Conservation (phyloP, 495 filamentous ascomycete genomes). For the Chaetomium tenue region DNA sequence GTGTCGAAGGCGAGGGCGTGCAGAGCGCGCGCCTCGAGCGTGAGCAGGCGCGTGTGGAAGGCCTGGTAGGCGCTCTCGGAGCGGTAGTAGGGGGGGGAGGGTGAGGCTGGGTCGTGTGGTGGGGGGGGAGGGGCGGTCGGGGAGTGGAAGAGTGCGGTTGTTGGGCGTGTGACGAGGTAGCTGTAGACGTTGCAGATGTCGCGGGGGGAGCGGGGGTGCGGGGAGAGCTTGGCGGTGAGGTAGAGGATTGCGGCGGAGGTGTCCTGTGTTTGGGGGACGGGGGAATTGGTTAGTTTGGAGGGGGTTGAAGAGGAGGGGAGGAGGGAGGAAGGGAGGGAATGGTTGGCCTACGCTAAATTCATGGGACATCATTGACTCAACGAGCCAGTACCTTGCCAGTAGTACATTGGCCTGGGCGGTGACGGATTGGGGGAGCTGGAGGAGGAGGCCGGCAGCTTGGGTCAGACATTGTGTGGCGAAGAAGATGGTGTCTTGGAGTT, state of each 20-base stretch:
- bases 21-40: slow-evolving; percentile 71
- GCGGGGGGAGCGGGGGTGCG: slow-evolving; percentile 70
- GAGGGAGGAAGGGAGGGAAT: background rate
- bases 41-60: slow-evolving; percentile 60
- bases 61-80: slow-evolving; percentile 68
- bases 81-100: slow-evolving; percentile 68
- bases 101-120: slow-evolving; percentile 48
- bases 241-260: slow-evolving; percentile 79
- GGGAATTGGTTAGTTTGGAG: slow-evolving; percentile 17
- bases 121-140: slow-evolving; percentile 36
- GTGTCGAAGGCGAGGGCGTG: slow-evolving; percentile 75
- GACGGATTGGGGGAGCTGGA: slow-evolving; percentile 82
- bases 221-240: slow-evolving; percentile 79
- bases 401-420: slow-evolving; percentile 88
- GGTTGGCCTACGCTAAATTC: slow-evolving; percentile 47
- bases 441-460: slow-evolving; percentile 81
- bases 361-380: slow-evolving; percentile 44
- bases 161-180: slow-evolving; percentile 71
- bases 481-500: slow-evolving; percentile 71
- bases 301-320: background rate
- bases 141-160: slow-evolving; percentile 53
- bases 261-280: slow-evolving; percentile 51
- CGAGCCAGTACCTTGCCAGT: slow-evolving; percentile 82
- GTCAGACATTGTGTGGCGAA: slow-evolving; percentile 72
- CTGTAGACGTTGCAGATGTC: slow-evolving; percentile 80